Percentiles rank a stretch among this genome's conserved stretches.
These are phyloP conservation scores for Pyrenophora graminea DNA, from an alignment of 2,329 filamentous ascomycete genomes.

Conservation along the genomic window DNA sequence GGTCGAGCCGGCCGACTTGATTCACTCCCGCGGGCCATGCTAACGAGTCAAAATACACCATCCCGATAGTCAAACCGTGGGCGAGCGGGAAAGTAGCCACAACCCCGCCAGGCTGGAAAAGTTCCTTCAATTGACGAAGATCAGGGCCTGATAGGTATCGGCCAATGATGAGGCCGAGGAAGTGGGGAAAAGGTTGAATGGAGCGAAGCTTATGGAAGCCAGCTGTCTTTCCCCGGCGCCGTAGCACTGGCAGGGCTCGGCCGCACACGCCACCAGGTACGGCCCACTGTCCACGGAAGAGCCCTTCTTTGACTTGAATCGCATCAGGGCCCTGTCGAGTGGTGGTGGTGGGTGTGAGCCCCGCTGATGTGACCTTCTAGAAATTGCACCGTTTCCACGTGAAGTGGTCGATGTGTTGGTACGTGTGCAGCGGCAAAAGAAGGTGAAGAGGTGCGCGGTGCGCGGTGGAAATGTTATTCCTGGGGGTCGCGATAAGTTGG, in stretches of 20 bases:
- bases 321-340: slow-evolving; percentile 33
- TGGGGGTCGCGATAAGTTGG: slow-evolving; percentile 24
- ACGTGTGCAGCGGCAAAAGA: slow-evolving; percentile 10
- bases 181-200: slow-evolving; percentile 31
- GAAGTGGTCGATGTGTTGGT: slow-evolving; percentile 1
- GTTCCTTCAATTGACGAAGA: slow-evolving; percentile 37
- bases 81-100: slow-evolving; percentile 24
- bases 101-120: slow-evolving; percentile 34
- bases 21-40: slow-evolving; percentile 9
- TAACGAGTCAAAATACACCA: slow-evolving; percentile 27
- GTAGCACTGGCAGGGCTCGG: slow-evolving; percentile 35
- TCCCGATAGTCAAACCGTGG: slow-evolving; percentile 20
- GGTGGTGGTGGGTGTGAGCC: slow-evolving; percentile 18
- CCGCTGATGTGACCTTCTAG: slow-evolving; percentile 41
- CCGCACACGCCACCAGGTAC: slow-evolving; percentile 25
- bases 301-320: slow-evolving; percentile 36
- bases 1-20: slow-evolving; percentile 16
- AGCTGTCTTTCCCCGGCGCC: slow-evolving; percentile 45
- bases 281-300: slow-evolving; percentile 26
- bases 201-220: slow-evolving; percentile 44
- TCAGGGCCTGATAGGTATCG: slow-evolving; percentile 40
- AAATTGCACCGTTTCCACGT: slow-evolving; percentile 26
- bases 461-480: slow-evolving; percentile 14
- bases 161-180: slow-evolving; percentile 44
- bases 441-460: neutral